Percentiles rank a stretch among this genome's conserved stretches.
Evolutionary conservation across 2,329 filamentous ascomycete genomes (phyloP).

Genomic region (Hymenoscyphus infarciens): DNA sequence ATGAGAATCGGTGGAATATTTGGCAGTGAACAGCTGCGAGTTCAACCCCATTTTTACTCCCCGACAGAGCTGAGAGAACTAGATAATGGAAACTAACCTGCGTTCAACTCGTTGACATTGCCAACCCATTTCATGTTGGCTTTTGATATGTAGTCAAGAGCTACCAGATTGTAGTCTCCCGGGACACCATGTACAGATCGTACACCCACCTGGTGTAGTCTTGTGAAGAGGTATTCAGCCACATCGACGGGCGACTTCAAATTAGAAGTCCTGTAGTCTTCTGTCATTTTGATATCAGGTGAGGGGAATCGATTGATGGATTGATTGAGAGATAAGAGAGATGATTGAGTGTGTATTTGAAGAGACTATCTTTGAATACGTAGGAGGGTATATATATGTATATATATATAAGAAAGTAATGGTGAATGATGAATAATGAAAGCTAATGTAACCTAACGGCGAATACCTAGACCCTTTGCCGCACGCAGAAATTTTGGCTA

Average conservation of each 20-base stretch:
- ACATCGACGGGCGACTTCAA: constrained; percentile 48
- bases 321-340: too few relatives aligned
- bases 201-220: constrained; percentile 61
- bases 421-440: too few relatives aligned
- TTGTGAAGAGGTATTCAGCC: constrained; percentile 64
- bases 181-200: constrained; percentile 66
- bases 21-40: neutral
- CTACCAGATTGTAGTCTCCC: constrained; percentile 68
- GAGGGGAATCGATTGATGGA: too few relatives aligned
- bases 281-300: constrained; percentile 33
- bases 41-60: neutral
- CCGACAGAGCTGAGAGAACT: neutral
- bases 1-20: neutral
- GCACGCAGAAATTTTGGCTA: too few relatives aligned
- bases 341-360: too few relatives aligned
- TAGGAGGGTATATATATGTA: too few relatives aligned
- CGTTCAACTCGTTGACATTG: constrained; percentile 71
- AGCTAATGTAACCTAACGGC: too few relatives aligned
- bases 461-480: too few relatives aligned
- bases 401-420: too few relatives aligned
- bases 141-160: constrained; percentile 62
- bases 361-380: too few relatives aligned
- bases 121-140: constrained; percentile 61
- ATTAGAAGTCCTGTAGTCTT: constrained; percentile 39
- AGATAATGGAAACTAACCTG: constrained; percentile 45